phyloP scores from a whole-genome alignment of 208 protist genomes.

The Angomonas deanei region DNA sequence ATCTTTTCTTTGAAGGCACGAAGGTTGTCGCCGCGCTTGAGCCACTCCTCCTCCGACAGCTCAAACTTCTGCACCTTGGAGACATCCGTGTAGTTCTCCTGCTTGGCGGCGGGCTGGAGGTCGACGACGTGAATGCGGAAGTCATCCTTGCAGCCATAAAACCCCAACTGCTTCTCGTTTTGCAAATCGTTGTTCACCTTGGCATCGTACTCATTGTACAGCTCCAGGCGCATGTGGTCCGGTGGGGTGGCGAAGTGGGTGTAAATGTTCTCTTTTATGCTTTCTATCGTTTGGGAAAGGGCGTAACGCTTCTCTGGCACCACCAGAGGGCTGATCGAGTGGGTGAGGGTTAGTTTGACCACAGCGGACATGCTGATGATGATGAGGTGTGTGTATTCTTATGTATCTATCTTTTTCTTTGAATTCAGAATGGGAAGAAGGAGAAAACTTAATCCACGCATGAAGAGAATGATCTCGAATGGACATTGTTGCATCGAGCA shows the following conservation, averaged over 20 bases:
- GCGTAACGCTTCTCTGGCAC: slow-evolving; percentile 88
- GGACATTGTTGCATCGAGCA: neutral
- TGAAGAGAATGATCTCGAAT: neutral
- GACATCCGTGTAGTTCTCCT: slow-evolving; percentile 78
- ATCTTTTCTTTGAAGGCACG: slow-evolving; percentile 74
- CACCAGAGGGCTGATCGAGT: slow-evolving; percentile 62
- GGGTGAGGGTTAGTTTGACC: slow-evolving; percentile 75
- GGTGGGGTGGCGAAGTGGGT: slow-evolving; percentile 76
- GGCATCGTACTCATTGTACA: slow-evolving; percentile 69
- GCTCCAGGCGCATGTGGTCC: slow-evolving; percentile 65
- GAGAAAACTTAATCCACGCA: neutral
- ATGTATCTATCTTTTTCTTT: slow-evolving; percentile 1
- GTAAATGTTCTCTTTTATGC: slow-evolving; percentile 75
- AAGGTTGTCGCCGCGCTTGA: slow-evolving; percentile 78
- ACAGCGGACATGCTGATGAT: slow-evolving; percentile 52
- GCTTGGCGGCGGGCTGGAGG: slow-evolving; percentile 56
- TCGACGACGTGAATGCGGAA: slow-evolving; percentile 88
- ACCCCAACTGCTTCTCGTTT: slow-evolving; percentile 73
- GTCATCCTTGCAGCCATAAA: slow-evolving; percentile 79
- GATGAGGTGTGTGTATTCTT: slow-evolving; percentile 8
- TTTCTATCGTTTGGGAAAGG: slow-evolving; percentile 64
- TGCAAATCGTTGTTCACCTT: slow-evolving; percentile 53
- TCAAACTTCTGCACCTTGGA: slow-evolving; percentile 90
- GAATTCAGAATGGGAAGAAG: neutral
- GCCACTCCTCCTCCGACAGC: slow-evolving; percentile 87